These are phyloP conservation scores for Kalanchoe fedtschenkoi DNA, from an alignment of 164 flowering plant species.

Conservation along the genomic window DNA sequence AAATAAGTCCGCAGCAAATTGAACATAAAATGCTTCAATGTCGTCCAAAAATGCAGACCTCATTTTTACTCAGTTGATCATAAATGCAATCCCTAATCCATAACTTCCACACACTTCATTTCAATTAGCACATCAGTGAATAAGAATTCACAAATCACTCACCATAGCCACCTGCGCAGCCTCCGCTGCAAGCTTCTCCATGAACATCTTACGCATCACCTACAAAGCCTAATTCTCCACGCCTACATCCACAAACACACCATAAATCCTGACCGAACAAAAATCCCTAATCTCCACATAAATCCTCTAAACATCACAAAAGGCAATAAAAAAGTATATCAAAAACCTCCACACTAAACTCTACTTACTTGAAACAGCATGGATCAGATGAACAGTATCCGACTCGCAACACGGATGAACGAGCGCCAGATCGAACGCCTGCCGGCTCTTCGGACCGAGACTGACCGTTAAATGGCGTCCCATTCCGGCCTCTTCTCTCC, in stretches of 20 bases:
- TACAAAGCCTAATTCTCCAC: conserved; percentile 47
- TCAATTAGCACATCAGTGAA: too few species aligned
- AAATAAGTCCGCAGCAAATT: too few species aligned
- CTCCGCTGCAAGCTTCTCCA: conserved; percentile 80
- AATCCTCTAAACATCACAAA: conserved; percentile 1
- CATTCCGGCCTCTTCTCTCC: conserved; percentile 78
- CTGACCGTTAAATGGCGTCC: conserved; percentile 65
- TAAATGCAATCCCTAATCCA: background rate
- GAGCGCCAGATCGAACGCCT: conserved; percentile 87
- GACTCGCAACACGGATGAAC: conserved; percentile 71
- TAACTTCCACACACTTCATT: background rate
- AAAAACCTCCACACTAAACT: background rate
- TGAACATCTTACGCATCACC: conserved; percentile 37
- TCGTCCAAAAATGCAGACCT: too few species aligned
- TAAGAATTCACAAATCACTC: conserved; percentile 9
- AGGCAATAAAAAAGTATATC: too few species aligned
- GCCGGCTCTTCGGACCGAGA: conserved; percentile 90
- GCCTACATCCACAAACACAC: conserved; percentile 26
- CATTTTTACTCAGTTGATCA: too few species aligned
- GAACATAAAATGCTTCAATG: too few species aligned
- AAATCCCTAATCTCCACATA: too few species aligned
- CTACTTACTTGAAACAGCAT: conserved; percentile 58
- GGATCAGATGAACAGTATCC: conserved; percentile 75
- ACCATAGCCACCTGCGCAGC: conserved; percentile 82
- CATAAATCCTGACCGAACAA: too few species aligned